phyloP scores from a whole-genome alignment of 2,329 filamentous ascomycete genomes.

The Xenosphaeropsis pyriputrescens region DNA sequence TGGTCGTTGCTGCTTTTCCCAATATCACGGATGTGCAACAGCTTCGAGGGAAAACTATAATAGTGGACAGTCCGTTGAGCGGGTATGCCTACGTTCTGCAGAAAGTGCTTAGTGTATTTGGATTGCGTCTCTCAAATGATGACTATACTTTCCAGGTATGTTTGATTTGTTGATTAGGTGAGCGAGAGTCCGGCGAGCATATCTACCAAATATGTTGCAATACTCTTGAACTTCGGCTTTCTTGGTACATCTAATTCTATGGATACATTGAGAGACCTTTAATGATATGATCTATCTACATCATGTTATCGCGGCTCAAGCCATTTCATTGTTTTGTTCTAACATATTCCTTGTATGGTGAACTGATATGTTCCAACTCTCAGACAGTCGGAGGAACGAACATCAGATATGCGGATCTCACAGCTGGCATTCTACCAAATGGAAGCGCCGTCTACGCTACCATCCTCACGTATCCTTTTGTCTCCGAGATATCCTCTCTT shows the following conservation, averaged over 20 bases:
- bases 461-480: slow-evolving; percentile 17
- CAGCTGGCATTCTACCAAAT: slow-evolving; percentile 12
- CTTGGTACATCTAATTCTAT: too few relatives aligned
- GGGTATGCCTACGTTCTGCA: slow-evolving; percentile 15
- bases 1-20: slow-evolving; percentile 14
- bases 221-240: too few relatives aligned
- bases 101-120: slow-evolving; percentile 8
- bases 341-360: too few relatives aligned
- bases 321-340: too few relatives aligned
- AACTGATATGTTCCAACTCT: background rate
- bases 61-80: slow-evolving; percentile 16
- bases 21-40: slow-evolving; percentile 13
- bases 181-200: too few relatives aligned
- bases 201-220: too few relatives aligned
- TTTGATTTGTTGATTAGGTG: too few relatives aligned
- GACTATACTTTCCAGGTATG: slow-evolving; percentile 8
- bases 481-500: slow-evolving; percentile 8
- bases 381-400: slow-evolving; percentile 14
- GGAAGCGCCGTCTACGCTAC: slow-evolving; percentile 16
- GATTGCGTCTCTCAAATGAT: slow-evolving; percentile 8
- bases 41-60: slow-evolving; percentile 13
- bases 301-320: too few relatives aligned
- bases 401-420: slow-evolving; percentile 13
- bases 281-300: too few relatives aligned
- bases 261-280: too few relatives aligned